Conservation (phyloP, 2,329 filamentous ascomycete genomes). For the Fusarium kyushuense region DNA sequence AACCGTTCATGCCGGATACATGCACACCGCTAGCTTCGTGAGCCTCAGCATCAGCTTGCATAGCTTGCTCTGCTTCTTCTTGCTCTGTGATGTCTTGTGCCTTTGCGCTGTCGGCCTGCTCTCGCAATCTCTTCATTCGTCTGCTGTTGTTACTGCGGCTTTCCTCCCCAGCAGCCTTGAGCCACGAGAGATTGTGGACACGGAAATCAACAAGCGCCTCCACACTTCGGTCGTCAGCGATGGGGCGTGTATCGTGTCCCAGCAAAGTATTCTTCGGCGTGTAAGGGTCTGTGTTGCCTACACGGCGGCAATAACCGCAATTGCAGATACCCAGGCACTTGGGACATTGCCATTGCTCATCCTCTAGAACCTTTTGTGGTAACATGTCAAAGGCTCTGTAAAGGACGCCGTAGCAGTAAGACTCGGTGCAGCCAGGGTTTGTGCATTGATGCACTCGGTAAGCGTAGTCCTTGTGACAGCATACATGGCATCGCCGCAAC, state of each 20-base stretch:
- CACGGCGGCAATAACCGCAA: constrained; percentile 80
- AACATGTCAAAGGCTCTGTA: constrained; percentile 92
- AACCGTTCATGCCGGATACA: constrained; percentile 40
- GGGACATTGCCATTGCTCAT: constrained; percentile 87
- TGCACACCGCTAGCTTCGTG: constrained; percentile 18
- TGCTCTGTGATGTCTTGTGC: constrained; percentile 59
- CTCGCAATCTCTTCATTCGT: constrained; percentile 67
- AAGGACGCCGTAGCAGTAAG: constrained; percentile 93
- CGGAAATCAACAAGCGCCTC: constrained; percentile 93
- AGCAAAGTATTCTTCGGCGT: constrained; percentile 88
- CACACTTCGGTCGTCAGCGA: constrained; percentile 91
- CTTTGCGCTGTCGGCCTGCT: constrained; percentile 69
- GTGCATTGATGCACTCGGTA: constrained; percentile 90
- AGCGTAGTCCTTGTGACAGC: constrained; percentile 79
- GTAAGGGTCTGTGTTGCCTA: constrained; percentile 78
- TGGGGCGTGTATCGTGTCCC: constrained; percentile 89
- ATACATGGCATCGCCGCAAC: constrained; percentile 80
- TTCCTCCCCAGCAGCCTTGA: constrained; percentile 71
- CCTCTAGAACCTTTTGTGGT: constrained; percentile 84
- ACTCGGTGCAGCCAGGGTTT: constrained; percentile 73
- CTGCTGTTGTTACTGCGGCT: constrained; percentile 68
- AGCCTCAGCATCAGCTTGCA: constrained; percentile 25
- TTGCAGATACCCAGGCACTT: constrained; percentile 89
- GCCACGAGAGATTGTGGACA: constrained; percentile 87
- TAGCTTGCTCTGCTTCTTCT: constrained; percentile 44